These are phyloP conservation scores for Aquanectria penicillioides DNA, from an alignment of 2,329 filamentous ascomycete genomes.

Conservation along the genomic window DNA sequence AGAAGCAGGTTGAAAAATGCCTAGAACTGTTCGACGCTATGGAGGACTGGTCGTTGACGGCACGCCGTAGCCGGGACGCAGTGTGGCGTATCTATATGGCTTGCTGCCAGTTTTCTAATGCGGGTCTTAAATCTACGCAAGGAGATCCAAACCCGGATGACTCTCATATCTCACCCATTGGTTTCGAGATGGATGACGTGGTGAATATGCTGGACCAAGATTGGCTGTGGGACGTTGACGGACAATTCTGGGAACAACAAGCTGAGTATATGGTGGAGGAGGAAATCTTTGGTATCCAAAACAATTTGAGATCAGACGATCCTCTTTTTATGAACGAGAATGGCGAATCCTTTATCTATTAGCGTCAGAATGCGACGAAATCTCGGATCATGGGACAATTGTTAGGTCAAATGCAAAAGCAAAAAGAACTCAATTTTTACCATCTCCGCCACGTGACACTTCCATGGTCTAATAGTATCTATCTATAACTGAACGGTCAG, in stretches of 20 bases:
- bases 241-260: conserved; percentile 30
- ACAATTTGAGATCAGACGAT: background rate
- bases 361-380: no score
- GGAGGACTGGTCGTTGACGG: conserved; percentile 72
- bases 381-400: no score
- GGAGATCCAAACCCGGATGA: conserved; percentile 57
- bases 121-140: conserved; percentile 61
- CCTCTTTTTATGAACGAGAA: no score
- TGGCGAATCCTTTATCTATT: no score
- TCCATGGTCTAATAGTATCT: no score
- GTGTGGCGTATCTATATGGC: conserved; percentile 72
- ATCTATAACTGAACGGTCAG: no score
- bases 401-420: no score
- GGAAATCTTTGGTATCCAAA: background rate
- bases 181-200: conserved; percentile 61
- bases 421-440: no score
- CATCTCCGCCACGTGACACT: no score
- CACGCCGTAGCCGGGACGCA: conserved; percentile 69
- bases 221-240: conserved; percentile 65
- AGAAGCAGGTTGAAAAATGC: conserved; percentile 66
- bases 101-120: conserved; percentile 31
- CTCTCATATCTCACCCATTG: conserved; percentile 62
- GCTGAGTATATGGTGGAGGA: background rate
- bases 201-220: conserved; percentile 64
- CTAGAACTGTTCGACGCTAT: conserved; percentile 70